Conservation (phyloP, 2,329 filamentous ascomycete species). For the Colletotrichum euphorbiae region DNA sequence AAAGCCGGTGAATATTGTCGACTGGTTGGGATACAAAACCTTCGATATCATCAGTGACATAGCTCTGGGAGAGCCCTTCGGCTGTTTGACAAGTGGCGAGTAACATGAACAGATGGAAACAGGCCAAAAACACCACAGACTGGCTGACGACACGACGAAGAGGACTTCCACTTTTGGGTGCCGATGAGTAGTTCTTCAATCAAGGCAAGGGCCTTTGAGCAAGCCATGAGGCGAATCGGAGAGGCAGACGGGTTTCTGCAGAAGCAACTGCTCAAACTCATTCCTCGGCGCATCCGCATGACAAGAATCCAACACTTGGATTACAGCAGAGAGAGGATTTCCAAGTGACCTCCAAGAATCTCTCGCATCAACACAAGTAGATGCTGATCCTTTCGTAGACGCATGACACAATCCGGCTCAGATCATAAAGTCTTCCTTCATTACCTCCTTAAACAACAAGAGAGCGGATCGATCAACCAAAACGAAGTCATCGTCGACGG, state of each 20-base stretch:
- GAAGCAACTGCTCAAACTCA: neutral
- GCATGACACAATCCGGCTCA: neutral
- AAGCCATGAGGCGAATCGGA: constrained; percentile 14
- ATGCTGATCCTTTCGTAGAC: neutral
- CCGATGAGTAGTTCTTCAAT: constrained; percentile 27
- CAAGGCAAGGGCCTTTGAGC: constrained; percentile 26
- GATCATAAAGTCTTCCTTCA: neutral
- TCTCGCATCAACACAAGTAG: rapidly evolving
- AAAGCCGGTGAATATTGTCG: constrained; percentile 42
- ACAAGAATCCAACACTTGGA: neutral
- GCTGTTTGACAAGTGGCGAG: constrained; percentile 41
- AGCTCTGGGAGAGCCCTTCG: constrained; percentile 58
- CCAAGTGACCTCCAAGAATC: neutral
- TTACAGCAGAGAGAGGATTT: neutral
- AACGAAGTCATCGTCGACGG: neutral
- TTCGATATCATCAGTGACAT: constrained; percentile 59
- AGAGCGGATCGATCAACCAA: neutral
- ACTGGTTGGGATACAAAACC: constrained; percentile 52
- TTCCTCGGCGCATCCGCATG: neutral
- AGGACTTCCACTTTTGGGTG: constrained; percentile 26
- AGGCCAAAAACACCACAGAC: too few species aligned
- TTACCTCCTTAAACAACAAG: neutral
- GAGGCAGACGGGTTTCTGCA: constrained; percentile 3
- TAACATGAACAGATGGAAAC: neutral
- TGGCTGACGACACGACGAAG: neutral